Conservation (phyloP, 2,329 filamentous ascomycete species). For the Hymenoscyphus scutula region DNA sequence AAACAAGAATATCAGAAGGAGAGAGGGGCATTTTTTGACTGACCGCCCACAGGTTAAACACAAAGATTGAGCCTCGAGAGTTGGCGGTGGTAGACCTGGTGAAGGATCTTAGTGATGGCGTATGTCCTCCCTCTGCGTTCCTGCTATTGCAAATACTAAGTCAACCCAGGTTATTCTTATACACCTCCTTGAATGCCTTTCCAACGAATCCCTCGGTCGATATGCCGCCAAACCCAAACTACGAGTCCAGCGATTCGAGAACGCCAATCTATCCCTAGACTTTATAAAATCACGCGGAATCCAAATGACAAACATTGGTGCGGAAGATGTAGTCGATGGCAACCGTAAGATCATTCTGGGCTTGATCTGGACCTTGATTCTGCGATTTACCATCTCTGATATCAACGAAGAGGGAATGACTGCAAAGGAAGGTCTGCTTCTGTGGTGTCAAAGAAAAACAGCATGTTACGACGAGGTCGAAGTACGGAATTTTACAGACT, state of each 20-base stretch:
- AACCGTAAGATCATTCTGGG: constrained; percentile 97
- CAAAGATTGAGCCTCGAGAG: constrained; percentile 77
- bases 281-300: constrained; percentile 90
- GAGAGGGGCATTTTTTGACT: constrained; percentile 9
- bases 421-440: constrained; percentile 87
- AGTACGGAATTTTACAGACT: constrained; percentile 88
- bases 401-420: constrained; percentile 98
- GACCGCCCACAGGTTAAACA: constrained; percentile 73
- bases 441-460: constrained; percentile 98
- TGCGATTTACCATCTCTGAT: constrained; percentile 96
- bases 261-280: constrained; percentile 92
- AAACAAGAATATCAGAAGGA: background rate
- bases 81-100: constrained; percentile 86
- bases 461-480: constrained; percentile 98
- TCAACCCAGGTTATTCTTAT: constrained; percentile 78
- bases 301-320: constrained; percentile 97
- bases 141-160: constrained; percentile 18
- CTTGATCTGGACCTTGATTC: constrained; percentile 96
- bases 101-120: constrained; percentile 86
- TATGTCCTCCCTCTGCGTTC: constrained; percentile 46
- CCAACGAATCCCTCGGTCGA: constrained; percentile 88
- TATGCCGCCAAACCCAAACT: constrained; percentile 96
- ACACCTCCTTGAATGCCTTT: constrained; percentile 94
- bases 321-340: constrained; percentile 96
- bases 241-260: constrained; percentile 95